Evolutionary conservation across 2,329 filamentous ascomycete genomes (phyloP).

Genomic region (Juglanconis sp.): DNA sequence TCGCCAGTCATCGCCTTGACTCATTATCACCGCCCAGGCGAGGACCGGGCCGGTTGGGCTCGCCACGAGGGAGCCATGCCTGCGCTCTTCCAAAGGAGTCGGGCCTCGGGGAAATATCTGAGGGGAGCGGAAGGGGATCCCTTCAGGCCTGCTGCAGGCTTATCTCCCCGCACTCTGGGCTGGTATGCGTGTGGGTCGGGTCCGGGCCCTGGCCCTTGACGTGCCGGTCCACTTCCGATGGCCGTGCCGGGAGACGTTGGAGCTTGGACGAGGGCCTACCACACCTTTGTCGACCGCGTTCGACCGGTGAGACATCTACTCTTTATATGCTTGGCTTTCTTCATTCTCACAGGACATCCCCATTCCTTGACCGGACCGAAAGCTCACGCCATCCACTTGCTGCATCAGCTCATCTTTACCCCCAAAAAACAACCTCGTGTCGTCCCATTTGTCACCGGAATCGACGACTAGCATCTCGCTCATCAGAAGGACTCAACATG

Average conservation of each 20-base stretch:
- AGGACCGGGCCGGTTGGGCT: not conserved
- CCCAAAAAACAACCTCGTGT: not conserved
- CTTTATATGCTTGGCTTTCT: not conserved
- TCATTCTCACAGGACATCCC: not conserved
- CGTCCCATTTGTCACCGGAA: not conserved
- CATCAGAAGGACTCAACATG: not conserved
- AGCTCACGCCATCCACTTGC: not conserved
- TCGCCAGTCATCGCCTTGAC: conserved; percentile 3
- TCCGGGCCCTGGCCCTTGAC: not conserved
- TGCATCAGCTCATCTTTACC: not conserved
- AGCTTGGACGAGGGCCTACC: not conserved
- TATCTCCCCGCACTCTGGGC: not conserved
- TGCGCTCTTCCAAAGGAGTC: not conserved
- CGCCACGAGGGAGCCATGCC: not conserved
- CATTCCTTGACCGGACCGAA: not conserved
- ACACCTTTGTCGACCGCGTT: not conserved
- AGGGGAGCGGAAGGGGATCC: not conserved
- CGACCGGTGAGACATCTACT: no score
- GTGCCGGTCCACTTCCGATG: not conserved
- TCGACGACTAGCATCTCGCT: not conserved
- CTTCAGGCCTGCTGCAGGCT: not conserved
- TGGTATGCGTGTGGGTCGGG: not conserved
- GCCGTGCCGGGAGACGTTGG: not conserved
- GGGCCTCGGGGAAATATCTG: not conserved
- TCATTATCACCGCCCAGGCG: not conserved